Percentiles rank a stretch among this genome's conserved stretches.
phyloP scores from a whole-genome alignment of 2,329 filamentous ascomycete species.

The Xylaria sp. region DNA sequence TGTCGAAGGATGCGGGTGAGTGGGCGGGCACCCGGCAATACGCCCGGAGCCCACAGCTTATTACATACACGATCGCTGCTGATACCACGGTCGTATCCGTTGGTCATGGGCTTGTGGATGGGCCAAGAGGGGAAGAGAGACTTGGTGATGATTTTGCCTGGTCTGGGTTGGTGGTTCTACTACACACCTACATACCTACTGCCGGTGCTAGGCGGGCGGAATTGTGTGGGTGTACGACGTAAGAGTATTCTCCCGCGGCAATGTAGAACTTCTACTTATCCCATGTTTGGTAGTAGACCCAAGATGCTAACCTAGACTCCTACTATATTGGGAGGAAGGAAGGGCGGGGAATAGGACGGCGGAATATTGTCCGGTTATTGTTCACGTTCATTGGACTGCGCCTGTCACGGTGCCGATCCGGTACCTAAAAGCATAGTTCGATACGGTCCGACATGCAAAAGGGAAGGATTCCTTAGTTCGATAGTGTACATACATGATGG shows the following conservation, averaged over 20 bases:
- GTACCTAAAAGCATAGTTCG: slow-evolving; percentile 8
- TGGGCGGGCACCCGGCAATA: neutral
- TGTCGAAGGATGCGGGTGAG: neutral
- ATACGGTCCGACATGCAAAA: slow-evolving; percentile 15
- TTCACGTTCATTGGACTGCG: slow-evolving; percentile 12
- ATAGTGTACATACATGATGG: neutral
- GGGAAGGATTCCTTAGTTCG: slow-evolving; percentile 12
- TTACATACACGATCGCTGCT: slow-evolving; percentile 25
- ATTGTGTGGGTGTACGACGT: neutral
- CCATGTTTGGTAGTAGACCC: neutral
- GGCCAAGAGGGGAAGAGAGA: slow-evolving; percentile 8
- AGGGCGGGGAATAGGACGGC: neutral
- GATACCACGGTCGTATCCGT: slow-evolving; percentile 31
- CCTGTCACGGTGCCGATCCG: slow-evolving; percentile 25
- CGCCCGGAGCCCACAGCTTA: slow-evolving; percentile 4
- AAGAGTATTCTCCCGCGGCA: neutral
- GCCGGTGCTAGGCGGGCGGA: neutral
- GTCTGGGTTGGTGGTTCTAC: neutral
- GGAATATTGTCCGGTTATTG: slow-evolving; percentile 21
- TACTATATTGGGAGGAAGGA: neutral
- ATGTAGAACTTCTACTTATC: neutral
- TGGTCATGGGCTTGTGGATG: slow-evolving; percentile 15
- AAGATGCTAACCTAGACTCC: too few species aligned
- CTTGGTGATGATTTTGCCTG: neutral
- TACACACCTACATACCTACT: neutral